Base-by-base conservation (phyloP, 768 basidiomycete species). In the Macrolepiota dolichaula region DNA sequence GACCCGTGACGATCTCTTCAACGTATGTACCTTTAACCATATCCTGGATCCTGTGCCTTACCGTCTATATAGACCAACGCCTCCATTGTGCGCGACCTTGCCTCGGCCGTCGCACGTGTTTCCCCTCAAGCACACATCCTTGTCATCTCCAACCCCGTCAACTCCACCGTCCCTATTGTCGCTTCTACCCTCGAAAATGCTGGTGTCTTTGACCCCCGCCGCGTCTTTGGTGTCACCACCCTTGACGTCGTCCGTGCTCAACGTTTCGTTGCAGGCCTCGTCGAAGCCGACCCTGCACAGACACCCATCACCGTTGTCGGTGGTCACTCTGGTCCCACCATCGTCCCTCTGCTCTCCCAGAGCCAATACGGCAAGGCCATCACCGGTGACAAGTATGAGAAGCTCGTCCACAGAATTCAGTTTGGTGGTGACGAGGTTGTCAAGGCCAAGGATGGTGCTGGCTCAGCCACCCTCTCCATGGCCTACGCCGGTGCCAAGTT, bases 121-220 rank as follows among this genome's bases (percentile, higher is more conserved):
- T 77, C 92, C 40, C 96, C 97, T 57, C 85, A 88, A 55, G 97
- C 97, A n/a, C 87, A 92, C 77, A 83, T 98, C 70, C 86, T 94
- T 67, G 88, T 98, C 77, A 99, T 99, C 77, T 96, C 96, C 68
- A 99, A 99, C 88, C 96, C 96, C 57, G 96, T 97, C 82, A 94
- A 93, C 83, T 92, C 91, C 55, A 98, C 97, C 64, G 97, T 98
- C 62, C 96, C 97, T 69, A 97, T 99, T 68, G 95, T 97, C 67
- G 94, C 95, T 49, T 84, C 87, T 66, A 91, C 91, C 62, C 88
- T 97, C 73, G 85, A 91, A 78, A 92, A 94, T 74, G 90, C 90
- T 12, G 95, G 95, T 63, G 92, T 92, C 62, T 98, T 91, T 79
- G 86, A 99, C 81, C 93, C 94, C 58, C 78, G 79, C 62, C 90